A percentile compares a stretch with the other conserved stretches of the same genome.
Evolutionary conservation across 768 basidiomycete genomes (phyloP).

Genomic region (Pisolithus albus): DNA sequence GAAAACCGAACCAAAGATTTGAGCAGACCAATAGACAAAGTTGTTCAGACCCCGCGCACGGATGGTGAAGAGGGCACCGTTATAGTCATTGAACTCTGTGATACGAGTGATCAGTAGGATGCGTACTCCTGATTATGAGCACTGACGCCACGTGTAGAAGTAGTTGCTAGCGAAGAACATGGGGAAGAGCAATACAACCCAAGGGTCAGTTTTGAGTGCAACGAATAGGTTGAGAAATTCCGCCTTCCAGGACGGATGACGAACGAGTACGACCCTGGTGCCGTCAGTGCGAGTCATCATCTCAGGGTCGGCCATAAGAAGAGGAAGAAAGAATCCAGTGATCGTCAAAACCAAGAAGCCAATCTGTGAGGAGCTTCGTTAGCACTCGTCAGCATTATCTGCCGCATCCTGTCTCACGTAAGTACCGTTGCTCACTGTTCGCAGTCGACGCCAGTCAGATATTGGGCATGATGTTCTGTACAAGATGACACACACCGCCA

Average conservation of each 20-base stretch:
- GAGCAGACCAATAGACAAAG: conserved; percentile 71
- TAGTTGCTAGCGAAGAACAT: conserved; percentile 83
- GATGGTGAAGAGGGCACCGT: conserved; percentile 71
- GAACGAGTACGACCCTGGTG: conserved; percentile 49
- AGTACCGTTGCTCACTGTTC: conserved; percentile 62
- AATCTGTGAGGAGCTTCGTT: conserved; percentile 39
- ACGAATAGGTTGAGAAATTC: conserved; percentile 66
- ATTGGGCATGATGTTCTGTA: background rate
- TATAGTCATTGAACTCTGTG: conserved; percentile 77
- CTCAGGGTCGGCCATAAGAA: conserved; percentile 63
- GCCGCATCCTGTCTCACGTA: conserved; percentile 43
- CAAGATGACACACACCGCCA: background rate
- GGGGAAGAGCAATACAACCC: conserved; percentile 72
- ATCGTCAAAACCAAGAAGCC: conserved; percentile 67
- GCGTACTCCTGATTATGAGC: background rate
- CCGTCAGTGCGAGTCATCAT: conserved; percentile 75
- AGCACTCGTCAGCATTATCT: background rate
- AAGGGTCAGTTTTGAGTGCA: conserved; percentile 62
- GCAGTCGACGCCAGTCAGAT: background rate
- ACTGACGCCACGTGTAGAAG: conserved; percentile 80
- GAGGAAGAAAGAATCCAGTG: conserved; percentile 57
- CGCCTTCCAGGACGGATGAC: conserved; percentile 69
- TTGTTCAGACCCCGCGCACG: conserved; percentile 76
- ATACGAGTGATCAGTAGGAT: background rate
- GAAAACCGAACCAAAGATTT: conserved; percentile 67